Conservation (phyloP, 192 early-diverging fungal species). For the Coemansia sp. region DNA sequence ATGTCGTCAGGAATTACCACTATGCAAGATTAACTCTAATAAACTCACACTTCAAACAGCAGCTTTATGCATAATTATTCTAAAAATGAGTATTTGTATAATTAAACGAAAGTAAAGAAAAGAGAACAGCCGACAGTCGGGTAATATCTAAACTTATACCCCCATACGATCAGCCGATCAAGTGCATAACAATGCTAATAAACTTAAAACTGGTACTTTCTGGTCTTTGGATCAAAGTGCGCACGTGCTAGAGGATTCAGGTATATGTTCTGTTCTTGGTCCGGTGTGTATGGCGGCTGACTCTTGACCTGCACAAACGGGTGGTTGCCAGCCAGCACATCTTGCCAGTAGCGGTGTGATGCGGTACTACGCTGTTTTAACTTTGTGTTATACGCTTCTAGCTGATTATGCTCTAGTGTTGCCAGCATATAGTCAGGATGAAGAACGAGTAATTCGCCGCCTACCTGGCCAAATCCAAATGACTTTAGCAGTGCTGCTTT, state of each 20-base stretch:
- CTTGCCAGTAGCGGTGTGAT: conserved; percentile 16
- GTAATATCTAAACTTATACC: too few species aligned
- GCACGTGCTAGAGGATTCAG: conserved; percentile 6
- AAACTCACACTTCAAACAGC: too few species aligned
- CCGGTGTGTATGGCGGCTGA: conserved; percentile 12
- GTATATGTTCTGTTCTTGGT: conserved; percentile 16
- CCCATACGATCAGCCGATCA: too few species aligned
- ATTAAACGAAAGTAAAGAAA: too few species aligned
- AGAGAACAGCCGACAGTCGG: too few species aligned
- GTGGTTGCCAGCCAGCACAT: too few species aligned
- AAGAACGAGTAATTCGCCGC: conserved; percentile 81
- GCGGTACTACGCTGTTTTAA: conserved; percentile 1
- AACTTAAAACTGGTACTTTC: neutral
- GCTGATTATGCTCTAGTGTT: conserved; percentile 67
- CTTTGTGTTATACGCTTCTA: conserved; percentile 43
- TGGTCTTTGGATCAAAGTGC: neutral
- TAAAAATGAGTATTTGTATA: too few species aligned
- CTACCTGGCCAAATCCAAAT: conserved; percentile 92
- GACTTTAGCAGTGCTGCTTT: conserved; percentile 88
- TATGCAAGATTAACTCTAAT: too few species aligned
- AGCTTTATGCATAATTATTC: too few species aligned
- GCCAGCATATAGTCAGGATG: conserved; percentile 87
- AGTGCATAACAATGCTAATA: neutral
- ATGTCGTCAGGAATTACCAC: too few species aligned
- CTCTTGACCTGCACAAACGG: too few species aligned